Percentiles rank a stretch among this genome's conserved stretches.
Conservation (phyloP, 1,284 basidiomycete species). For the Takashimella tepidaria region DNA sequence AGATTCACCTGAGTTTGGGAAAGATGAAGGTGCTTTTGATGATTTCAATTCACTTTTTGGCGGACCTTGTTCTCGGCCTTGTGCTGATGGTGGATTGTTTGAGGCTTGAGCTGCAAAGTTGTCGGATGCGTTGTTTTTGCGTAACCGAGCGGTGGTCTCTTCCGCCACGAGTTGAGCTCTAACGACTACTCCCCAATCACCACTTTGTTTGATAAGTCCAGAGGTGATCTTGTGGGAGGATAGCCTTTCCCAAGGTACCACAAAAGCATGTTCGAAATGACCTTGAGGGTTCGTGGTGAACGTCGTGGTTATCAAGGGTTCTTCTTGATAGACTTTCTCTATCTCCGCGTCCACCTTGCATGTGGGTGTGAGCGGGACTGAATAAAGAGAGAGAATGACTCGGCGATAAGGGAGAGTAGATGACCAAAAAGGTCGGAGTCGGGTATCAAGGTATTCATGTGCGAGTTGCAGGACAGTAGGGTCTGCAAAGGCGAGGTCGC, state of each 20-base stretch:
- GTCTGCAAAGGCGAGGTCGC: slow-evolving; percentile 38
- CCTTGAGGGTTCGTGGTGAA: slow-evolving; percentile 62
- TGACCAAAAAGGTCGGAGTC: slow-evolving; percentile 65
- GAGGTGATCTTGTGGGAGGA: slow-evolving; percentile 61
- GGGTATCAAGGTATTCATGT: slow-evolving; percentile 66
- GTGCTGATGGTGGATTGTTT: not conserved
- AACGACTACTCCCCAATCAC: slow-evolving; percentile 18
- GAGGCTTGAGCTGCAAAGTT: no score
- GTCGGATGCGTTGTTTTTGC: no score
- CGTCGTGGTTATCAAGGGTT: slow-evolving; percentile 54
- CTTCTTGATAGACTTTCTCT: slow-evolving; percentile 21
- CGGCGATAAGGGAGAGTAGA: slow-evolving; percentile 33
- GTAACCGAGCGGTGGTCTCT: slow-evolving; percentile 6
- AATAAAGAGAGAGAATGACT: slow-evolving; percentile 31
- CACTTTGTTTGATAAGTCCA: slow-evolving; percentile 46
- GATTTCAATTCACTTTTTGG: not conserved
- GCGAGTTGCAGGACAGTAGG: slow-evolving; percentile 49
- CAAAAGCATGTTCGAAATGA: slow-evolving; percentile 61
- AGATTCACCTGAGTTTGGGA: no score
- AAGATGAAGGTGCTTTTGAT: not conserved
- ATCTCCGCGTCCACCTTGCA: slow-evolving; percentile 21
- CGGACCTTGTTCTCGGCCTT: not conserved
- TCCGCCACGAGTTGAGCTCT: slow-evolving; percentile 19
- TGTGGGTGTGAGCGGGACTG: slow-evolving; percentile 12
- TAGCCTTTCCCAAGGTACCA: slow-evolving; percentile 63